phyloP scores from a whole-genome alignment of 306 rosid genomes.

The Trifolium pratense region DNA sequence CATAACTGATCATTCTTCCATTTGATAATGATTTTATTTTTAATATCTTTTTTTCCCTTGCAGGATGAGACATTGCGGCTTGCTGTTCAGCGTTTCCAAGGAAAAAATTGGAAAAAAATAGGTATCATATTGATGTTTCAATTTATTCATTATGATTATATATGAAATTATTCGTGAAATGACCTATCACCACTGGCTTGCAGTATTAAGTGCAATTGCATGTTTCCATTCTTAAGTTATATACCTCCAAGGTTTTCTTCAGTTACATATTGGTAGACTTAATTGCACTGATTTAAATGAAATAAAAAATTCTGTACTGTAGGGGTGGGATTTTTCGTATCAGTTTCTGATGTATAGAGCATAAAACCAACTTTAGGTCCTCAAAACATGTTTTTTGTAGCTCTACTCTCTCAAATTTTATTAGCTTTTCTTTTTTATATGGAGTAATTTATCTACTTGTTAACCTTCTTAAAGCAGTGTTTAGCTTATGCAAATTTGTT shows the following conservation, averaged over 20 bases:
- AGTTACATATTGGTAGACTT: neutral
- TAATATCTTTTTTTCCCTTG: neutral
- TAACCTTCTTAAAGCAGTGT: conserved; percentile 1
- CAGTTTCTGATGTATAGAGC: neutral
- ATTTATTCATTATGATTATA: conserved; percentile 6
- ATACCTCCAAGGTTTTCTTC: conserved; percentile 15
- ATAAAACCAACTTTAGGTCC: conserved; percentile 14
- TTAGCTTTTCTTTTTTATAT: conserved; percentile 7
- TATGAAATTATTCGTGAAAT: conserved; percentile 11
- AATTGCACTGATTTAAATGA: conserved; percentile 1
- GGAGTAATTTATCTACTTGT: neutral
- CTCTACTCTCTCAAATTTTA: neutral
- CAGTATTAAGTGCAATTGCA: neutral
- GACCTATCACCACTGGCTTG: conserved; percentile 5
- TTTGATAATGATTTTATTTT: conserved; percentile 8
- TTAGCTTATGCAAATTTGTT: conserved; percentile 22
- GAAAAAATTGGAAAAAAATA: conserved; percentile 99
- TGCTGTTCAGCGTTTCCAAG: conserved; percentile 92
- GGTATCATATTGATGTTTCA: conserved; percentile 54
- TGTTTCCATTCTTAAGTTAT: neutral
- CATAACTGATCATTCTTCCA: conserved; percentile 19
- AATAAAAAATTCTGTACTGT: neutral
- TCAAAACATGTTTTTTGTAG: conserved; percentile 6
- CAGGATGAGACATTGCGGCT: conserved; percentile 82
- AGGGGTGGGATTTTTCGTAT: neutral